These are phyloP conservation scores for Torulaspora maleeae DNA, from an alignment of 805 yeast species.

Conservation along the genomic window DNA sequence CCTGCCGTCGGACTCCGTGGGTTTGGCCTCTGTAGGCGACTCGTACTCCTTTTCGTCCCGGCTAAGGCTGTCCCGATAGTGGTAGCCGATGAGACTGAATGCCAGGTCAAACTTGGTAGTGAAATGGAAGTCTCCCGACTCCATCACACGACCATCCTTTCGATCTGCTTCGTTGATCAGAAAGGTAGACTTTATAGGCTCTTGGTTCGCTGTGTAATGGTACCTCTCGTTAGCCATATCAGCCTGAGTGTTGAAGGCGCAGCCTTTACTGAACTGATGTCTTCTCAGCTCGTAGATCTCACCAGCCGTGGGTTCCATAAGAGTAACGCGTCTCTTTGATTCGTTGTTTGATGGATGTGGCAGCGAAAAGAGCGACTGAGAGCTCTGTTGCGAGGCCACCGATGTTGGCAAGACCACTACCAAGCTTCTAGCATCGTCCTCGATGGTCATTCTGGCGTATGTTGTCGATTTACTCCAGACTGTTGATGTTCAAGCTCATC, in stretches of 20 bases:
- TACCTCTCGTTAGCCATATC: slow-evolving; percentile 27
- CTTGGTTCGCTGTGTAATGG: slow-evolving; percentile 23
- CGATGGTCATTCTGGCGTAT: slow-evolving; percentile 5
- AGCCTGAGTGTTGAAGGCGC: slow-evolving; percentile 16
- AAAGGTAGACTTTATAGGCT: slow-evolving; percentile 28
- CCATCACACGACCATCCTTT: slow-evolving; percentile 23
- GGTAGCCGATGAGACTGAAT: slow-evolving; percentile 28
- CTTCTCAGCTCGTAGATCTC: slow-evolving; percentile 20
- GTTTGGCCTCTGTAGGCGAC: background rate
- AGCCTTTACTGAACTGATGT: slow-evolving; percentile 28
- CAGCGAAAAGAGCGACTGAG: slow-evolving; percentile 18
- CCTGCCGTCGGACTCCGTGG: slow-evolving; percentile 1
- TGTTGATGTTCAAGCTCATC: background rate
- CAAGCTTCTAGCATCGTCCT: background rate
- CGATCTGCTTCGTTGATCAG: slow-evolving; percentile 20
- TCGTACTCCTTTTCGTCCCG: slow-evolving; percentile 24
- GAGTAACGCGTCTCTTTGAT: slow-evolving; percentile 16
- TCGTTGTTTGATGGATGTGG: slow-evolving; percentile 30
- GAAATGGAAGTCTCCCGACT: slow-evolving; percentile 19
- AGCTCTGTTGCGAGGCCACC: background rate
- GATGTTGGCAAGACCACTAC: slow-evolving; percentile 11
- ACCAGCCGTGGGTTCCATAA: slow-evolving; percentile 14
- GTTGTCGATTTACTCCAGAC: background rate
- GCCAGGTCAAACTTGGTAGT: slow-evolving; percentile 23
- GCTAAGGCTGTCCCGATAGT: slow-evolving; percentile 13